These are phyloP conservation scores for Corylus heterophylla DNA, from an alignment of 306 rosid genomes.

Conservation along the genomic window DNA sequence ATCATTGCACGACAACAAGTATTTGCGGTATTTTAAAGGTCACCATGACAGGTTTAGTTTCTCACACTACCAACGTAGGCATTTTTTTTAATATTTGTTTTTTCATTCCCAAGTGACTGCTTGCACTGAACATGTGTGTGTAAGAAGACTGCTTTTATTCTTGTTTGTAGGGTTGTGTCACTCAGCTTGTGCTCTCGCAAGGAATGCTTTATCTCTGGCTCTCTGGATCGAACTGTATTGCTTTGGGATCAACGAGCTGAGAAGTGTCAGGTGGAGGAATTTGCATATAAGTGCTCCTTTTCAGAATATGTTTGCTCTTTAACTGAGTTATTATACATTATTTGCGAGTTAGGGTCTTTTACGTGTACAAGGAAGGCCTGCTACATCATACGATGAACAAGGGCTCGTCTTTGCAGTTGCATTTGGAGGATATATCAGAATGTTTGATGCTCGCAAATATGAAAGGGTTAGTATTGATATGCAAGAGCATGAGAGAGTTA, in stretches of 20 bases:
- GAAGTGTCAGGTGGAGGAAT: constrained; percentile 78
- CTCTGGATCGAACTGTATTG: constrained; percentile 88
- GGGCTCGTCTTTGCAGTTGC: constrained; percentile 91
- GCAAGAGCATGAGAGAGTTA: constrained; percentile 2
- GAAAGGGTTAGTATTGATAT: constrained; percentile 66
- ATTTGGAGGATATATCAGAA: constrained; percentile 82
- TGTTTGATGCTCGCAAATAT: constrained; percentile 87
- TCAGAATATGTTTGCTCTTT: constrained; percentile 12
- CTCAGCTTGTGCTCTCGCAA: constrained; percentile 85
- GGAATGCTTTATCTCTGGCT: constrained; percentile 91
- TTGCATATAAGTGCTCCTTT: constrained; percentile 17
- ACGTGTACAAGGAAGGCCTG: constrained; percentile 96
- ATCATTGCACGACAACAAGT: constrained; percentile 89
- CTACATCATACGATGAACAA: constrained; percentile 89
- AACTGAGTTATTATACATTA: neutral
- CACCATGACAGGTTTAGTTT: constrained; percentile 85
- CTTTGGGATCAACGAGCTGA: constrained; percentile 97
- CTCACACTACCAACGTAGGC: neutral
- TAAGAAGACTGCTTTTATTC: neutral
- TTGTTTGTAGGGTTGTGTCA: constrained; percentile 75
- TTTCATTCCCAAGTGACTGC: neutral
- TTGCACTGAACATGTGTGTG: constrained; percentile 3
- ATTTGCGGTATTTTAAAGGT: constrained; percentile 93
- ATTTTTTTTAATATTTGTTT: neutral
- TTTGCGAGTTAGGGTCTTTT: constrained; percentile 63